Conservation (phyloP, 2,329 filamentous ascomycete species). For the Cyphellophora europaea region DNA sequence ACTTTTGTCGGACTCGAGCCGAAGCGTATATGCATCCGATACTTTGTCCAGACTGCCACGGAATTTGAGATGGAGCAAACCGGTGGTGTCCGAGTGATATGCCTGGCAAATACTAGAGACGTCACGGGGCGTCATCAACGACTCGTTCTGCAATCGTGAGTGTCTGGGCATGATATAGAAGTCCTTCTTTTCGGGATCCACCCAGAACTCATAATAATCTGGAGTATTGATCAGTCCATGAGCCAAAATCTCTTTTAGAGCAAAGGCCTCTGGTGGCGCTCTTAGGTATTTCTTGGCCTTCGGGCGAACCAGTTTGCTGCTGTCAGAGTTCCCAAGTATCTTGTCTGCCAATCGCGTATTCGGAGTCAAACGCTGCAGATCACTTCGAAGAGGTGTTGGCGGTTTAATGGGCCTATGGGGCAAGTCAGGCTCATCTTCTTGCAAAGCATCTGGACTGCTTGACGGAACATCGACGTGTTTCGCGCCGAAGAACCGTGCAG, state of each 20-base stretch:
- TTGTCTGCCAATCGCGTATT: no score
- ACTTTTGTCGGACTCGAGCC: constrained; percentile 6
- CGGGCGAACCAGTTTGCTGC: no score
- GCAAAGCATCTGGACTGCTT: no score
- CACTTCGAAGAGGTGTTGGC: no score
- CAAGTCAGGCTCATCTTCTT: no score
- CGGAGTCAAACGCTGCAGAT: no score
- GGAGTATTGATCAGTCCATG: not conserved
- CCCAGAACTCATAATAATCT: constrained; percentile 1
- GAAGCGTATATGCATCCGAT: constrained; percentile 1
- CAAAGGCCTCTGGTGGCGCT: no score
- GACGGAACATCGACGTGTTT: no score
- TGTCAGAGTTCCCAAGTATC: no score
- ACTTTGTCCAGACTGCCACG: not conserved
- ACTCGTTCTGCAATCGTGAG: constrained; percentile 4
- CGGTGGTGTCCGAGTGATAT: not conserved
- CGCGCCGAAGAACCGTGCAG: no score
- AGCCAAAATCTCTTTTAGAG: not conserved
- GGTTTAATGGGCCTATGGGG: no score
- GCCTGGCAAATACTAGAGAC: constrained; percentile 8
- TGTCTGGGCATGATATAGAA: constrained; percentile 6
- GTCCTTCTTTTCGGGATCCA: constrained; percentile 6
- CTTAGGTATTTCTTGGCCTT: no score
- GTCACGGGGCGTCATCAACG: constrained; percentile 1
- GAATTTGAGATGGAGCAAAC: constrained; percentile 5